These are phyloP conservation scores for Euphorbia pulcherrima DNA, from an alignment of 345 rosid species.

Conservation along the genomic window DNA sequence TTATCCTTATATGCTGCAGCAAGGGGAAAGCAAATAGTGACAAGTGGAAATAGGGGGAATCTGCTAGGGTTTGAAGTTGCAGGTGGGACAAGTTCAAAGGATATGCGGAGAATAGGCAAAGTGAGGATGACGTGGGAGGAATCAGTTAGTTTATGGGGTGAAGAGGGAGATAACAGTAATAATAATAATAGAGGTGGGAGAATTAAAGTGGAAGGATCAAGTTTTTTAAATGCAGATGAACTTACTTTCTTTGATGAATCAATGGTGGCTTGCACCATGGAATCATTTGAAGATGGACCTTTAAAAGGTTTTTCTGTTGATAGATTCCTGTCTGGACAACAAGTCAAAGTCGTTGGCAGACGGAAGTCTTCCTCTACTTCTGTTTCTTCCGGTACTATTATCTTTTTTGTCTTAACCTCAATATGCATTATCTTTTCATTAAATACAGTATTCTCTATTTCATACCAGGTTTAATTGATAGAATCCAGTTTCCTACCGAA, in stretches of 20 bases:
- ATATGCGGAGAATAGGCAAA: conserved; percentile 84
- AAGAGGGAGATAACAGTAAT: conserved; percentile 77
- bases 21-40: conserved; percentile 55
- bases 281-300: conserved; percentile 75
- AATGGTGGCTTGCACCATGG: conserved; percentile 82
- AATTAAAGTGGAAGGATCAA: conserved; percentile 65
- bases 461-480: conserved; percentile 46
- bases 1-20: conserved; percentile 29
- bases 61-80: conserved; percentile 50
- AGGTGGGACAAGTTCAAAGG: conserved; percentile 38
- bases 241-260: conserved; percentile 79
- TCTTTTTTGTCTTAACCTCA: not conserved
- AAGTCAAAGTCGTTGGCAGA: conserved; percentile 87
- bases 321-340: conserved; percentile 75
- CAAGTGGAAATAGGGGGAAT: conserved; percentile 45
- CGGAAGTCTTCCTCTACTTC: conserved; percentile 51
- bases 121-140: conserved; percentile 95
- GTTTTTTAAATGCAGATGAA: conserved; percentile 84
- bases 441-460: conserved; percentile 2
- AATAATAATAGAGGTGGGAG: too few relatives aligned
- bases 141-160: conserved; percentile 91
- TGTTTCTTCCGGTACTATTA: conserved; percentile 45
- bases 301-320: conserved; percentile 85
- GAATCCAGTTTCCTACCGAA: conserved; percentile 60
- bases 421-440: not conserved